Evolutionary conservation across 2,329 filamentous ascomycete genomes (phyloP).

Genomic region (Aspergillus sp.): DNA sequence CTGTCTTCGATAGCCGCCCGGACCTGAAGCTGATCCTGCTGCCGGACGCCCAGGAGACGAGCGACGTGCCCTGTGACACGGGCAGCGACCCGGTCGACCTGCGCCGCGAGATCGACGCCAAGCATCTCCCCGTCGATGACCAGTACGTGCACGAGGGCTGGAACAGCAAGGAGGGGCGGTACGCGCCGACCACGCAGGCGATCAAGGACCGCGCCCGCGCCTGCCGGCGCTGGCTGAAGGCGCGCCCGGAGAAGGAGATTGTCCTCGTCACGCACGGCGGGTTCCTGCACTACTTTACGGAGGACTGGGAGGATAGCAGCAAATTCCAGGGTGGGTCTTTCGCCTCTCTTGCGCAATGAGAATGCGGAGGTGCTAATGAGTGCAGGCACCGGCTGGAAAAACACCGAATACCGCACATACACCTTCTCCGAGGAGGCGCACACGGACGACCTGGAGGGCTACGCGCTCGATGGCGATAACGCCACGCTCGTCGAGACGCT

Average conservation of each 20-base stretch:
- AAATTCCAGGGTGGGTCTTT: constrained; percentile 41
- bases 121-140: constrained; percentile 60
- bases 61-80: constrained; percentile 70
- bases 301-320: constrained; percentile 68
- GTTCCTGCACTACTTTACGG: constrained; percentile 78
- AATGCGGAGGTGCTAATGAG: background rate
- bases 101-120: constrained; percentile 57
- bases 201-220: constrained; percentile 61
- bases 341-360: background rate
- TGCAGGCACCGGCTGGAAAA: constrained; percentile 68
- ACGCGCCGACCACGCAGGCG: constrained; percentile 47
- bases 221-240: constrained; percentile 58
- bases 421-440: constrained; percentile 56
- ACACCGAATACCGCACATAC: constrained; percentile 70
- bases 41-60: constrained; percentile 77
- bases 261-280: constrained; percentile 79
- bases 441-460: constrained; percentile 44
- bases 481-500: constrained; percentile 41
- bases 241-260: constrained; percentile 61
- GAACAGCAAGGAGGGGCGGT: constrained; percentile 63
- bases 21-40: constrained; percentile 60
- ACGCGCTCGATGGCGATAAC: constrained; percentile 36
- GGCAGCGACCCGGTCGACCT: constrained; percentile 60
- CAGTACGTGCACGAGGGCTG: constrained; percentile 62
- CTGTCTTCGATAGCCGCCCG: constrained; percentile 46